These are phyloP conservation scores for Colletotrichum caudatum DNA, from an alignment of 2,329 filamentous ascomycete genomes.

Conservation along the genomic window DNA sequence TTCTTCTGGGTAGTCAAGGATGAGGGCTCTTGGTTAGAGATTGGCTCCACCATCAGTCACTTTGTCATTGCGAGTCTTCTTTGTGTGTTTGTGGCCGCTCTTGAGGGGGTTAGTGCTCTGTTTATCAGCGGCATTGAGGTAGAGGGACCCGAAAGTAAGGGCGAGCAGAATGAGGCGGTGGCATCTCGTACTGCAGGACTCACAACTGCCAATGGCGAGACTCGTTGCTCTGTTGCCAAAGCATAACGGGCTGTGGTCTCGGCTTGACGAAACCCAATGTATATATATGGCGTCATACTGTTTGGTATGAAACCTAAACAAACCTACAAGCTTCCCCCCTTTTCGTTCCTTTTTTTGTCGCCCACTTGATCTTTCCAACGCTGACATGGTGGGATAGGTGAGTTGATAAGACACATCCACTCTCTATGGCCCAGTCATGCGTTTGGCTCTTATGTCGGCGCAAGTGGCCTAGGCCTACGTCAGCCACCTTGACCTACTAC, in stretches of 20 bases:
- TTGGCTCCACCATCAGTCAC: conserved; percentile 95
- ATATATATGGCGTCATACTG: not conserved
- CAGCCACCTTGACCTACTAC: not conserved
- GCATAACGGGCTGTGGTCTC: not conserved
- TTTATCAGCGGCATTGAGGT: conserved; percentile 87
- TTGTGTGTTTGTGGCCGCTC: conserved; percentile 88
- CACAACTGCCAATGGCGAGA: conserved; percentile 12
- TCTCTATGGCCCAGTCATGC: too few relatives aligned
- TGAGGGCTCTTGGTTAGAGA: conserved; percentile 97
- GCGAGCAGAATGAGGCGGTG: conserved; percentile 8
- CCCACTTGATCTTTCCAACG: too few relatives aligned
- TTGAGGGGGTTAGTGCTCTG: conserved; percentile 87
- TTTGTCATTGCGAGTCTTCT: conserved; percentile 92
- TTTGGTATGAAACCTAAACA: not conserved
- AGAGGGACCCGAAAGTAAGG: conserved; percentile 45
- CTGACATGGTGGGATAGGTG: not conserved
- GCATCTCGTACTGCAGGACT: not conserved
- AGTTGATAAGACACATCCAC: not conserved
- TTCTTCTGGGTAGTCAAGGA: conserved; percentile 99
- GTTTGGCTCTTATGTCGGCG: not conserved
- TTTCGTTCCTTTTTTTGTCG: not conserved
- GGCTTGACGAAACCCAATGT: not conserved
- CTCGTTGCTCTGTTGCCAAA: too few relatives aligned
- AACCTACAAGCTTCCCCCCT: not conserved
- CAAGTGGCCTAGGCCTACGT: not conserved